phyloP scores from a whole-genome alignment of 192 early-diverging fungal genomes.

The Kickxella alabastrina region DNA sequence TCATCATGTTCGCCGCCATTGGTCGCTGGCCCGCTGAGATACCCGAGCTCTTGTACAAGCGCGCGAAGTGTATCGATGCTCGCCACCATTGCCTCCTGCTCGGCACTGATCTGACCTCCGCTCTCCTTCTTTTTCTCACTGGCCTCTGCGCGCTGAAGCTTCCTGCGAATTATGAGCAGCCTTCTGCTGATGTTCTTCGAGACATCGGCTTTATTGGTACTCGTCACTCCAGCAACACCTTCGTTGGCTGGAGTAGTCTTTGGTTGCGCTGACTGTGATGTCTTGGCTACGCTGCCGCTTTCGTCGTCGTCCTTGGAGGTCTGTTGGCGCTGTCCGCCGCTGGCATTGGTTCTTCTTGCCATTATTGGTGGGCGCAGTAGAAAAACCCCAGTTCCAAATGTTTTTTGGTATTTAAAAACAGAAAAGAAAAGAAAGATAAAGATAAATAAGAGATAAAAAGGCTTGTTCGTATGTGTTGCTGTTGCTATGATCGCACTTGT shows the following conservation, averaged over 20 bases:
- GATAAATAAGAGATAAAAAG: neutral
- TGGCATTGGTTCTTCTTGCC: conserved; percentile 7
- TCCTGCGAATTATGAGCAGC: neutral
- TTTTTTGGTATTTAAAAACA: too few relatives aligned
- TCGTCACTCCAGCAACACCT: too few relatives aligned
- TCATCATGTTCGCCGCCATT: neutral
- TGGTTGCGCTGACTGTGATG: too few relatives aligned
- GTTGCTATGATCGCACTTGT: too few relatives aligned
- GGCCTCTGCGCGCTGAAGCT: conserved; percentile 17
- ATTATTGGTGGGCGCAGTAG: neutral
- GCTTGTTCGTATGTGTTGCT: too few relatives aligned
- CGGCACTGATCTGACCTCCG: neutral
- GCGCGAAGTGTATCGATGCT: conserved; percentile 14
- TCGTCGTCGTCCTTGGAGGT: neutral
- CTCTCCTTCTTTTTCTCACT: conserved; percentile 9
- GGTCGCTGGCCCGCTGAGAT: conserved; percentile 1
- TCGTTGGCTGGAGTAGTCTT: too few relatives aligned
- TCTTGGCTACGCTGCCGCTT: neutral
- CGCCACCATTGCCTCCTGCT: conserved; percentile 5
- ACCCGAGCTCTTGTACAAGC: conserved; percentile 23
- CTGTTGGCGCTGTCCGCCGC: conserved; percentile 8
- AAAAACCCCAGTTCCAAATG: neutral
- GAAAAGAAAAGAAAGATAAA: neutral
- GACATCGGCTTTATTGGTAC: too few relatives aligned
- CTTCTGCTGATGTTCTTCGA: too few relatives aligned